Evolutionary conservation across 257 asterid genomes (phyloP).

Genomic region (Gentiana dahurica): DNA sequence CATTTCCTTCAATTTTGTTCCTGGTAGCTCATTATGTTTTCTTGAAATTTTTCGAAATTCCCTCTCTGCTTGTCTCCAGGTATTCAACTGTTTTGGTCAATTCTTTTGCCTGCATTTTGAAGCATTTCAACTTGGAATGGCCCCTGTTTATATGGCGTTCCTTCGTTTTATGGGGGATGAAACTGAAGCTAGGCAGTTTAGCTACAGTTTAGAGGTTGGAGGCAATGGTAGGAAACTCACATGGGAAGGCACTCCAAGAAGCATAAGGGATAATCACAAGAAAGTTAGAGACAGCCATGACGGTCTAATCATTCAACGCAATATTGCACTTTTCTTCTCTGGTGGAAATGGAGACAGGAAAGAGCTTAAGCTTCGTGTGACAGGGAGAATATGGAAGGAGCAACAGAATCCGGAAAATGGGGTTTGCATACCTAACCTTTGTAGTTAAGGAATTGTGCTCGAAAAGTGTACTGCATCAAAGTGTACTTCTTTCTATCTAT

Average conservation of each 20-base stretch:
- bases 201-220: slow-evolving; percentile 86
- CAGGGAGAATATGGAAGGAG: slow-evolving; percentile 83
- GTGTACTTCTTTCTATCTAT: neutral
- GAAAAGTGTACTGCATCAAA: too few species aligned
- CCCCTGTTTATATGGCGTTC: slow-evolving; percentile 84
- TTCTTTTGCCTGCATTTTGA: slow-evolving; percentile 81
- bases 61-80: slow-evolving; percentile 21
- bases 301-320: slow-evolving; percentile 65
- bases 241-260: slow-evolving; percentile 90
- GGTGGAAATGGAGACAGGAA: slow-evolving; percentile 89
- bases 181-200: slow-evolving; percentile 59
- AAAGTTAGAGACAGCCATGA: slow-evolving; percentile 87
- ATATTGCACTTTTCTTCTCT: slow-evolving; percentile 79
- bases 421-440: slow-evolving; percentile 69
- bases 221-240: slow-evolving; percentile 74
- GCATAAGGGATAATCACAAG: slow-evolving; percentile 73
- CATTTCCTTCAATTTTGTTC: neutral
- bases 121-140: slow-evolving; percentile 85
- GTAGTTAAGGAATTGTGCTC: slow-evolving; percentile 25
- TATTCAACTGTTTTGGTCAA: slow-evolving; percentile 83
- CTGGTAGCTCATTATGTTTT: neutral
- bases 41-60: neutral
- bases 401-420: slow-evolving; percentile 69
- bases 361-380: slow-evolving; percentile 77
- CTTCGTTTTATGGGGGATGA: slow-evolving; percentile 92